Evolutionary conservation across 768 basidiomycete species (phyloP).

Genomic region (Boletus rufocinnamomeus): DNA sequence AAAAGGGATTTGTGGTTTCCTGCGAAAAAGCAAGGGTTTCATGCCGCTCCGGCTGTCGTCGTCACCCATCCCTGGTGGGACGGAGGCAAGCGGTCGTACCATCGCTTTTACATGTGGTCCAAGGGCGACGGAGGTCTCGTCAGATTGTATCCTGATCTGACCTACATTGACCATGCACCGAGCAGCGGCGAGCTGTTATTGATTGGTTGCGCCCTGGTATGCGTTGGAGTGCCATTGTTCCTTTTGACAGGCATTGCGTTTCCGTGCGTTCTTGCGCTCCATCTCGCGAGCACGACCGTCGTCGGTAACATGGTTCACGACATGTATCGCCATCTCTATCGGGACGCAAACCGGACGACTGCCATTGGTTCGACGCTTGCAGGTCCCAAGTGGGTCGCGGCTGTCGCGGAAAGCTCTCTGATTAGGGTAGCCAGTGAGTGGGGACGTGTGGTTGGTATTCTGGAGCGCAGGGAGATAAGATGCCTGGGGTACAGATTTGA

Average conservation of each 20-base stretch:
- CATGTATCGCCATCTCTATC: slow-evolving; percentile 47
- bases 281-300: slow-evolving; percentile 33
- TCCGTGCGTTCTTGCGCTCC: slow-evolving; percentile 20
- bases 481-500: slow-evolving; percentile 50
- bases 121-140: slow-evolving; percentile 56
- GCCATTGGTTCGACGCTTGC: slow-evolving; percentile 38
- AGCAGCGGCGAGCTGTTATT: slow-evolving; percentile 52
- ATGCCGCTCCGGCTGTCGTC: slow-evolving; percentile 48
- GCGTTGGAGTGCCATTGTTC: slow-evolving; percentile 17
- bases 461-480: slow-evolving; percentile 43
- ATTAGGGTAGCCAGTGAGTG: slow-evolving; percentile 54
- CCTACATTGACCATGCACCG: slow-evolving; percentile 47
- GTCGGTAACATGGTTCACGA: slow-evolving; percentile 50
- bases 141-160: slow-evolving; percentile 47
- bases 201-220: slow-evolving; percentile 20
- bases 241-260: slow-evolving; percentile 16
- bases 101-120: slow-evolving; percentile 60
- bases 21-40: slow-evolving; percentile 43
- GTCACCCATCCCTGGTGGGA: slow-evolving; percentile 64
- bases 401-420: slow-evolving; percentile 50
- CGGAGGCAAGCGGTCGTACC: slow-evolving; percentile 46
- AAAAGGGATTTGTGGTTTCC: slow-evolving; percentile 43
- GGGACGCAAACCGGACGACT: slow-evolving; percentile 39
- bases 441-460: slow-evolving; percentile 48
- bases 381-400: slow-evolving; percentile 41